A percentile compares a stretch with the other conserved stretches of the same genome.
phyloP scores from a whole-genome alignment of 495 filamentous ascomycete genomes.

The Cryomyces minteri region DNA sequence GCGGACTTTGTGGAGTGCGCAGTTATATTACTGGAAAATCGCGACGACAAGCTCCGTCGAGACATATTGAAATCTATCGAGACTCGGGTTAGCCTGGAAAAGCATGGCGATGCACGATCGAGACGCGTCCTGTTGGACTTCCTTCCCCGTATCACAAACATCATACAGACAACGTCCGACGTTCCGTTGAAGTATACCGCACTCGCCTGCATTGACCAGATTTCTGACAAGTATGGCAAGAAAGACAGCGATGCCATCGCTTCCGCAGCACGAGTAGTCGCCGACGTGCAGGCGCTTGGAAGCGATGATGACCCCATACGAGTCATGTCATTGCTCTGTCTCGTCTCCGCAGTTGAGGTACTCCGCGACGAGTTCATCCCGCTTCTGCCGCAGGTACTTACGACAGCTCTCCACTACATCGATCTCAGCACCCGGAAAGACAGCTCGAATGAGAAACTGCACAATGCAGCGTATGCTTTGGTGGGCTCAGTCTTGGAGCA shows the following conservation, averaged over 20 bases:
- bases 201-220: slow-evolving; percentile 72
- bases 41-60: slow-evolving; percentile 50
- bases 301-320: slow-evolving; percentile 52
- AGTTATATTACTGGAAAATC: slow-evolving; percentile 53
- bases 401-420: slow-evolving; percentile 48
- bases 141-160: slow-evolving; percentile 52
- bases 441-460: slow-evolving; percentile 37
- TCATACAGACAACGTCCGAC: slow-evolving; percentile 49
- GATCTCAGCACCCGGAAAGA: slow-evolving; percentile 36
- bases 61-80: slow-evolving; percentile 68
- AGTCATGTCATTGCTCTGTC: slow-evolving; percentile 66
- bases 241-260: slow-evolving; percentile 51
- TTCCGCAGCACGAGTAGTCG: slow-evolving; percentile 49
- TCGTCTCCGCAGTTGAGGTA: slow-evolving; percentile 75
- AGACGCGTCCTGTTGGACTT: slow-evolving; percentile 56
- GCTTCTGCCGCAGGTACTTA: slow-evolving; percentile 56
- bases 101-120: slow-evolving; percentile 42
- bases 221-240: slow-evolving; percentile 82
- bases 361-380: slow-evolving; percentile 72
- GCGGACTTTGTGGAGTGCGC: slow-evolving; percentile 72
- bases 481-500: slow-evolving; percentile 59
- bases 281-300: slow-evolving; percentile 56
- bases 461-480: slow-evolving; percentile 67
- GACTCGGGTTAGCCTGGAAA: slow-evolving; percentile 48
- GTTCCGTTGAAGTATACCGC: slow-evolving; percentile 61